These are phyloP conservation scores for Sequoia sempervirens DNA, from an alignment of 75 land plant species.

Conservation along the genomic window DNA sequence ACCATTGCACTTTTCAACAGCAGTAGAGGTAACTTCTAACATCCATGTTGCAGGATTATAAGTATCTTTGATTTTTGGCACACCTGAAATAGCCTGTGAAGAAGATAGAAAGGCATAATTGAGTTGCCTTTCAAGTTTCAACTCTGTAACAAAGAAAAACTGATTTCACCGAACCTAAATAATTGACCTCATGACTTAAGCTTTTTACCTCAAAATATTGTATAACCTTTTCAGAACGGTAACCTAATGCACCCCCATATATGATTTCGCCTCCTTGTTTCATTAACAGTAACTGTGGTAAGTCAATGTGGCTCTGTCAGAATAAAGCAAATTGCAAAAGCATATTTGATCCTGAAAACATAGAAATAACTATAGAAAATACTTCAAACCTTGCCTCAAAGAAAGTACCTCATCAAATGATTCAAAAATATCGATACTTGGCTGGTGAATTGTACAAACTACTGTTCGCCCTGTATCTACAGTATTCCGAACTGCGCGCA, in stretches of 20 bases:
- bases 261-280: slow-evolving; percentile 51
- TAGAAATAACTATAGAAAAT: neutral
- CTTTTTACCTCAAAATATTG: slow-evolving; percentile 41
- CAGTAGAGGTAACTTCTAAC: slow-evolving; percentile 50
- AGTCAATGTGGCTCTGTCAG: neutral
- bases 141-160: neutral
- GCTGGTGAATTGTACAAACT: slow-evolving; percentile 30
- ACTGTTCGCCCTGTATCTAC: slow-evolving; percentile 38
- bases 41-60: slow-evolving; percentile 80
- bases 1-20: slow-evolving; percentile 41
- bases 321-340: neutral
- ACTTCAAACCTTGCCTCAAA: neutral
- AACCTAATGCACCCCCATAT: slow-evolving; percentile 41
- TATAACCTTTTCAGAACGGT: slow-evolving; percentile 29
- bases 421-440: slow-evolving; percentile 39
- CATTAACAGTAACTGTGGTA: slow-evolving; percentile 39
- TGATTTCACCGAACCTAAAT: neutral
- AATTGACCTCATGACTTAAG: no score
- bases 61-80: slow-evolving; percentile 46
- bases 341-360: neutral
- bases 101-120: neutral
- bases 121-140: neutral
- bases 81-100: slow-evolving; percentile 39
- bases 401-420: slow-evolving; percentile 34
- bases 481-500: slow-evolving; percentile 27